Conservation (phyloP, 2,329 filamentous ascomycete genomes). For the Monosporascus ibericus region DNA sequence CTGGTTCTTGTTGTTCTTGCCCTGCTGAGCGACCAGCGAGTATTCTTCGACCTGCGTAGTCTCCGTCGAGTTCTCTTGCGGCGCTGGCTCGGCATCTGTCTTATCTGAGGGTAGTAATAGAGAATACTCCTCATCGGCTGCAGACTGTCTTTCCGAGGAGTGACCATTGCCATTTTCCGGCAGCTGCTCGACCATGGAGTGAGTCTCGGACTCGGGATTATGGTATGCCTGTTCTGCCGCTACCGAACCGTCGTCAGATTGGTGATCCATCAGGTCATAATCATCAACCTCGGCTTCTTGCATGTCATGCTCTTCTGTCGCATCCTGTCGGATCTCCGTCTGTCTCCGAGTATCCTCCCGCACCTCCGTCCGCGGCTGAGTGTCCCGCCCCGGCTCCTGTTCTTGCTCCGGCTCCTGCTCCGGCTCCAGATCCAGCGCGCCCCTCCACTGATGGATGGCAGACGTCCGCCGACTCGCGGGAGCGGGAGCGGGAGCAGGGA, state of each 20-base stretch:
- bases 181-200: background rate
- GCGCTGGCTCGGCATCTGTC: background rate
- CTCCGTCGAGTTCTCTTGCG: constrained; percentile 1
- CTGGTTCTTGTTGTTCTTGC: constrained; percentile 16
- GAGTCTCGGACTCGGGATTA: background rate
- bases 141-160: background rate
- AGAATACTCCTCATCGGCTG: background rate
- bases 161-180: background rate
- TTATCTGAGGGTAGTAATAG: background rate
- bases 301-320: constrained; percentile 1
- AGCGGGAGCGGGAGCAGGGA: background rate
- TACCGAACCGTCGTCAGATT: background rate
- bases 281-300: background rate
- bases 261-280: background rate
- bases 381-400: background rate
- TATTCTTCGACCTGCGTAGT: constrained; percentile 32
- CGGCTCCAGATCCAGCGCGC: background rate
- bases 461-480: background rate
- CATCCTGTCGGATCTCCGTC: background rate
- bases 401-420: constrained; percentile 2
- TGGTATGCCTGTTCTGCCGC: background rate
- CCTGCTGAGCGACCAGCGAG: constrained; percentile 34
- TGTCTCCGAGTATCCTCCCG: background rate
- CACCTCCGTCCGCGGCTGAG: background rate
- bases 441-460: background rate